Evolutionary conservation across 2,329 filamentous ascomycete species (phyloP).

Genomic region (Didymella glomerata): DNA sequence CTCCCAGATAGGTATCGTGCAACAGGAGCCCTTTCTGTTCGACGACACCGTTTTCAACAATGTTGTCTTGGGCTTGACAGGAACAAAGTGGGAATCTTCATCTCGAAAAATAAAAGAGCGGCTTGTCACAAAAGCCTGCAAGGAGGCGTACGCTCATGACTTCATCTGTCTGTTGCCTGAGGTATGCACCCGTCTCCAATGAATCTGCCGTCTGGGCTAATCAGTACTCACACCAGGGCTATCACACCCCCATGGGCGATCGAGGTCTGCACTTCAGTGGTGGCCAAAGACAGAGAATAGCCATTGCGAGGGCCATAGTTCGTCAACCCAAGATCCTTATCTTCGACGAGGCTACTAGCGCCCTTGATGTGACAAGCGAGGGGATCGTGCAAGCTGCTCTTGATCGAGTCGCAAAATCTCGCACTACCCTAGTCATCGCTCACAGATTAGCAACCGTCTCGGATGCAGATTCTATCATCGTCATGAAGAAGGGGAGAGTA

Average conservation of each 20-base stretch:
- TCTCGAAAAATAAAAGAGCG: slow-evolving; percentile 67
- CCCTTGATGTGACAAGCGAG: slow-evolving; percentile 91
- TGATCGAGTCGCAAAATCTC: slow-evolving; percentile 79
- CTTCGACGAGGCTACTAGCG: slow-evolving; percentile 91
- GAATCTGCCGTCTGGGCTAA: neutral
- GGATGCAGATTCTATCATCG: slow-evolving; percentile 77
- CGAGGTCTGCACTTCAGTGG: slow-evolving; percentile 83
- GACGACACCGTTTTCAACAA: slow-evolving; percentile 87
- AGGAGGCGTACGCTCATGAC: slow-evolving; percentile 90
- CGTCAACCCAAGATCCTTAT: slow-evolving; percentile 88
- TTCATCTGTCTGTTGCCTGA: slow-evolving; percentile 73
- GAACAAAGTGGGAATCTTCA: slow-evolving; percentile 65
- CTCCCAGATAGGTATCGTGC: slow-evolving; percentile 88
- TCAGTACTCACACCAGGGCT: slow-evolving; percentile 59
- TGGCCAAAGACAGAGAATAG: slow-evolving; percentile 94
- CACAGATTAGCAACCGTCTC: slow-evolving; percentile 92
- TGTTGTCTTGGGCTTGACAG: slow-evolving; percentile 81
- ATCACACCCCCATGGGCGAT: slow-evolving; percentile 90
- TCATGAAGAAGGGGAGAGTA: slow-evolving; percentile 73
- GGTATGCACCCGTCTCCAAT: slow-evolving; percentile 2
- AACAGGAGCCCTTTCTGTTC: slow-evolving; percentile 90
- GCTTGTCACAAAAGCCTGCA: slow-evolving; percentile 66
- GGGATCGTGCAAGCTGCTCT: slow-evolving; percentile 90
- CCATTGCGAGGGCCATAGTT: slow-evolving; percentile 87
- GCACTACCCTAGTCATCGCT: slow-evolving; percentile 93